These are phyloP conservation scores for Paraconiothyrium sp. DNA, from an alignment of 2,329 filamentous ascomycete genomes.

Conservation along the genomic window DNA sequence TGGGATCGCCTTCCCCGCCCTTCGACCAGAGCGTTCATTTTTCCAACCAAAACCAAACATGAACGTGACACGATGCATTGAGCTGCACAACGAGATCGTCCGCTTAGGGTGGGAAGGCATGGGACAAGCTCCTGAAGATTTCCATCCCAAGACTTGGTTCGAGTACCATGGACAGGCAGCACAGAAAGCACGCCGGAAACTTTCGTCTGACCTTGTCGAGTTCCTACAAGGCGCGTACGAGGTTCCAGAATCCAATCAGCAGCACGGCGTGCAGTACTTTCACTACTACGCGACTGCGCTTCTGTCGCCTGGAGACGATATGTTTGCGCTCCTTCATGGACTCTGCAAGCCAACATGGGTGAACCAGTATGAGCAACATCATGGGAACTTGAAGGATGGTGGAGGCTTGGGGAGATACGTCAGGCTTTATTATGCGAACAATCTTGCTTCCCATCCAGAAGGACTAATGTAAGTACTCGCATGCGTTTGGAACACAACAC, in stretches of 20 bases:
- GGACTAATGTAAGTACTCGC: conserved; percentile 16
- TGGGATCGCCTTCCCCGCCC: conserved; percentile 2
- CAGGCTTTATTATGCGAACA: conserved; percentile 15
- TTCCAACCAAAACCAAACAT: conserved; percentile 9
- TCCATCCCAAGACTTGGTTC: conserved; percentile 11
- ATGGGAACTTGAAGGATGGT: neutral
- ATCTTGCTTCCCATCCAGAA: conserved; percentile 11
- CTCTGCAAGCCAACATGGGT: conserved; percentile 5
- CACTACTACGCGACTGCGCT: conserved; percentile 16
- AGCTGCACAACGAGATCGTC: conserved; percentile 20
- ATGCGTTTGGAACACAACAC: no score
- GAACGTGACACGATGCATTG: conserved; percentile 18
- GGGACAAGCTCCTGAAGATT: conserved; percentile 6
- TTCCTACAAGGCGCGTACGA: conserved; percentile 17
- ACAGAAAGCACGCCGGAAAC: conserved; percentile 6
- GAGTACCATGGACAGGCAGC: conserved; percentile 8
- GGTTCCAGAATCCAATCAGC: neutral
- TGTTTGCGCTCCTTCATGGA: conserved; percentile 9
- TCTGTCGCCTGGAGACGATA: conserved; percentile 3
- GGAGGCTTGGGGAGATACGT: conserved; percentile 12
- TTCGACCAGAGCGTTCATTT: neutral
- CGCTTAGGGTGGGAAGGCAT: conserved; percentile 17
- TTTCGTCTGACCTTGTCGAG: conserved; percentile 8
- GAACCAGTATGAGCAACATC: conserved; percentile 5
- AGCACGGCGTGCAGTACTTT: conserved; percentile 3